Base-by-base conservation (phyloP, 2,329 filamentous ascomycete species). In the Rutstroemia sp. region DNA sequence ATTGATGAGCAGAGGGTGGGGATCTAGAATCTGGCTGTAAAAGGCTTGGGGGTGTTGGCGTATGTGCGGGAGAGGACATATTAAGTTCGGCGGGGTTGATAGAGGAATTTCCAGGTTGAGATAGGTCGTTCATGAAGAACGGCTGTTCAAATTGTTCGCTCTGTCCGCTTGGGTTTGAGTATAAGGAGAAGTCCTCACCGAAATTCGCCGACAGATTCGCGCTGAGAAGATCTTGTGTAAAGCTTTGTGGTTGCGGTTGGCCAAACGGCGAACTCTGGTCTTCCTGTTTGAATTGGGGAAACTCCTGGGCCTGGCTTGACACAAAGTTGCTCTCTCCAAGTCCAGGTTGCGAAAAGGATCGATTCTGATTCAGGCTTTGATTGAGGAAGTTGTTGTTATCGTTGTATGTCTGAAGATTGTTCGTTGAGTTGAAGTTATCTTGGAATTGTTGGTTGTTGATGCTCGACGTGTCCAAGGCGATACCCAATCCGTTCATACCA, bases 121-220 rank as follows among this genome's bases (percentile, higher is more conserved):
- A 69, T 30, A 73, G 69, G 61, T 77, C 73, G 62, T 80, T 77
- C 63, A 80, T 75, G 60, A 88, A 87, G 59, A 85, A 75, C 21
- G 85, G 79, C 12, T 81, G 72, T 65, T 81, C 81, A 66, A 85
- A 82, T 66, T 82, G 80, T 60, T 83, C 79, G 60, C 76, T 74
- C 50, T 72, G 74, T 57, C 76, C 73, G 63, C 77, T 74, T 50
- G 77, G 72, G 8, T 77, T 69, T 4, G 83, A 79, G 66, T 87
- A 90, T 64, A 88, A 76, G 50, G 82, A 80, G 69, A 86, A 86
- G 71, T 88, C 83, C 65, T 75, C 73, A 67, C 73, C 73, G 60
- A 82, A 79, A 61, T 76, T 79, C 18, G 77, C 69, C 18, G 75
- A 72, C 38, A 83, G 65, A 61, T 77, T 79, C 18, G 78, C 69